phyloP scores from a whole-genome alignment of 768 basidiomycete genomes.

The Suillus tomentosus region DNA sequence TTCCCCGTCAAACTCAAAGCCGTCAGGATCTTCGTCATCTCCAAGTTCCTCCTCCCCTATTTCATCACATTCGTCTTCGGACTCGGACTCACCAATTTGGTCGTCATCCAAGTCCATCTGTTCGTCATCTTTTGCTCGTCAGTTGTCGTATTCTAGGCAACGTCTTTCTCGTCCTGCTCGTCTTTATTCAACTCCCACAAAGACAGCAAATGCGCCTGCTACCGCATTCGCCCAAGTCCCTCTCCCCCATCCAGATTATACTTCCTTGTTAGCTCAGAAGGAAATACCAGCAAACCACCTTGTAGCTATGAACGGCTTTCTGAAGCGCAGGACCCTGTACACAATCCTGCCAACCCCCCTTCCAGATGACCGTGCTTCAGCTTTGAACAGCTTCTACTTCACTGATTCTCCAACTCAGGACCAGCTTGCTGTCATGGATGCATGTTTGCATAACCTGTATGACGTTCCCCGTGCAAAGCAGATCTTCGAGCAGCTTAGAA shows the following conservation, averaged over 20 bases:
- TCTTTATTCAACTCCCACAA: conserved; percentile 68
- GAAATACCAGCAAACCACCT: conserved; percentile 17
- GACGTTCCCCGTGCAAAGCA: conserved; percentile 76
- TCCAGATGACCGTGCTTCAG: conserved; percentile 46
- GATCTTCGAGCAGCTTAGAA: conserved; percentile 68
- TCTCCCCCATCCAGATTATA: conserved; percentile 40
- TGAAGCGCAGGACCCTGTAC: conserved; percentile 47
- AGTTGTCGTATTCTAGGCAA: conserved; percentile 62
- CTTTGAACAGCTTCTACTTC: conserved; percentile 54
- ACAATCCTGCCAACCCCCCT: conserved; percentile 70
- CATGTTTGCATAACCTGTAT: conserved; percentile 74
- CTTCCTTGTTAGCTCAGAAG: conserved; percentile 38
- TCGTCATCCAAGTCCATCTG: too few relatives aligned
- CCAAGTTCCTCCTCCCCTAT: too few relatives aligned
- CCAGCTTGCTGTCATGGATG: conserved; percentile 76
- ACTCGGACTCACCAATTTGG: too few relatives aligned
- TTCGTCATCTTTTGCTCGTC: background rate
- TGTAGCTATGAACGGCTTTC: conserved; percentile 51
- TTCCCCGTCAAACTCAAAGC: too few relatives aligned
- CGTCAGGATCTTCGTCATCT: too few relatives aligned
- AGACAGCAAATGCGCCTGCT: conserved; percentile 55
- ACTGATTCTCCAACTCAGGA: conserved; percentile 68
- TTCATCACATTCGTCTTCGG: too few relatives aligned
- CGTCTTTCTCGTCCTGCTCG: conserved; percentile 68
- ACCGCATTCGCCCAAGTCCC: conserved; percentile 43